Conservation (phyloP, 305 asterid genomes). For the Lippia alba region DNA sequence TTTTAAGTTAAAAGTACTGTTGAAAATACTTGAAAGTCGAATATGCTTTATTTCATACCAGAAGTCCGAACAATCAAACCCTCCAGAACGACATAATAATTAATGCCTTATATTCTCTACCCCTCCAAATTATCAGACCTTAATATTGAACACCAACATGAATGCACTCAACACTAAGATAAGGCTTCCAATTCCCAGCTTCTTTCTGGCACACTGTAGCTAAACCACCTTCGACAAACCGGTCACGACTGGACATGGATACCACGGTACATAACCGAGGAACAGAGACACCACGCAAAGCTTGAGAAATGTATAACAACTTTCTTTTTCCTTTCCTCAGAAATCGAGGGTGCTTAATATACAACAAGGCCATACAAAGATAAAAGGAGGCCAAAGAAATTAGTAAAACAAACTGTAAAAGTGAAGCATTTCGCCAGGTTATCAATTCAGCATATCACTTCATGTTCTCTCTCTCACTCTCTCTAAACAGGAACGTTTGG, state of each 20-base stretch:
- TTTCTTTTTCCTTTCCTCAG: background rate
- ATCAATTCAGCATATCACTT: conserved; percentile 22
- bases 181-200: too few relatives aligned
- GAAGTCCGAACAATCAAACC: too few relatives aligned
- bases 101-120: too few relatives aligned
- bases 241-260: too few relatives aligned
- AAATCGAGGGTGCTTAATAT: background rate
- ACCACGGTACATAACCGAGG: background rate
- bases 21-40: too few relatives aligned
- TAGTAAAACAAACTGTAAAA: conserved; percentile 30
- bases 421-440: conserved; percentile 28
- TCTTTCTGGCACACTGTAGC: too few relatives aligned
- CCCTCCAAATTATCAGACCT: too few relatives aligned
- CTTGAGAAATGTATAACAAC: background rate
- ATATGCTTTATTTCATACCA: too few relatives aligned
- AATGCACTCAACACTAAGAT: background rate
- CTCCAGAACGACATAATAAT: too few relatives aligned
- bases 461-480: background rate
- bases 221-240: too few relatives aligned
- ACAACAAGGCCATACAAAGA: conserved; percentile 7
- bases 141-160: background rate
- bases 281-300: background rate
- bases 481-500: conserved; percentile 9
- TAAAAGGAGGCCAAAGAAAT: conserved; percentile 32
- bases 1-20: too few relatives aligned